phyloP scores from a whole-genome alignment of 805 yeast genomes.

The Wickerhamomyces silvicola region DNA sequence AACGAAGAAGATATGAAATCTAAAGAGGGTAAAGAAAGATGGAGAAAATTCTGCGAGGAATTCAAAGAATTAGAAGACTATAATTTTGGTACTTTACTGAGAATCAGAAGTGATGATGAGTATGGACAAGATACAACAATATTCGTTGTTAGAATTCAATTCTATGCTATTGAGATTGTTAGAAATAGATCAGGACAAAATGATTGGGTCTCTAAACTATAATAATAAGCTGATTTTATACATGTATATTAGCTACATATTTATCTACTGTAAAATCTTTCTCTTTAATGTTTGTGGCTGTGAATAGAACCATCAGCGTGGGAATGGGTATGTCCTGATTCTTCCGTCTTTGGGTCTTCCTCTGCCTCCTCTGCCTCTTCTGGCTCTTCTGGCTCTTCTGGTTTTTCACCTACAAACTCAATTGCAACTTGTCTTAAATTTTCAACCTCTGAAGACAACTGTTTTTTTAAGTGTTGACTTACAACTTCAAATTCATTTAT shows the following conservation, averaged over 20 bases:
- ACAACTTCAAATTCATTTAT: slow-evolving; percentile 37
- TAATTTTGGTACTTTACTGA: slow-evolving; percentile 90
- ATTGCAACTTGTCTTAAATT: slow-evolving; percentile 37
- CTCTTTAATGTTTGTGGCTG: slow-evolving; percentile 19
- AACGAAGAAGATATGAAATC: slow-evolving; percentile 80
- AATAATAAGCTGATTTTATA: not conserved
- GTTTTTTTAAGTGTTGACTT: slow-evolving; percentile 27
- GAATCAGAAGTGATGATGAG: slow-evolving; percentile 65
- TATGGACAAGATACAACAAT: slow-evolving; percentile 80
- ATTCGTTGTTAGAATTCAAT: slow-evolving; percentile 89
- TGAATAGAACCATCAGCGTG: slow-evolving; percentile 22
- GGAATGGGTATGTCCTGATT: slow-evolving; percentile 15
- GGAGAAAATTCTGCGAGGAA: slow-evolving; percentile 82
- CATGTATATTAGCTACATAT: not conserved
- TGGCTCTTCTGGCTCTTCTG: slow-evolving; percentile 16
- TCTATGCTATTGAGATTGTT: slow-evolving; percentile 89
- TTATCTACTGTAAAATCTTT: slow-evolving; percentile 1
- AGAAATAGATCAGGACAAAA: slow-evolving; percentile 87
- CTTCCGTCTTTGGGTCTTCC: too few species aligned
- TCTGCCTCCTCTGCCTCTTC: slow-evolving; percentile 4
- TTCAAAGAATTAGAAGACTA: slow-evolving; percentile 87
- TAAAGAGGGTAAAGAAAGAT: slow-evolving; percentile 70
- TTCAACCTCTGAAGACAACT: slow-evolving; percentile 32
- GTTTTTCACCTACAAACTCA: slow-evolving; percentile 31
- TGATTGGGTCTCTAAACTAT: slow-evolving; percentile 67